A percentile compares a stretch with the other conserved stretches of the same genome.
These are phyloP conservation scores for Amaranthus hypochondriacus DNA, from an alignment of 148 eudicot species.

Conservation along the genomic window DNA sequence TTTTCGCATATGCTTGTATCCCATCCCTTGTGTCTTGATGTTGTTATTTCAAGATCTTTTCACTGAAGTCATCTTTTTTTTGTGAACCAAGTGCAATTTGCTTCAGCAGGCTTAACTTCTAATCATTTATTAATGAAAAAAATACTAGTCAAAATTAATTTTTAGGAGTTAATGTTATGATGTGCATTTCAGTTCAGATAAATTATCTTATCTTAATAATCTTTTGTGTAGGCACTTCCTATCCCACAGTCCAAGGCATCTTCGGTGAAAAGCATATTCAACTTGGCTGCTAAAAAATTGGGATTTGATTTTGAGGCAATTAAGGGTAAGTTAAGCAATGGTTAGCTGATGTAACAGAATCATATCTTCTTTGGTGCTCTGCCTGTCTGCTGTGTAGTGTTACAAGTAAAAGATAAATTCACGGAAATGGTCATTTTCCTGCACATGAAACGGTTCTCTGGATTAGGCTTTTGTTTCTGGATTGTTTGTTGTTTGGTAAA, in stretches of 20 bases:
- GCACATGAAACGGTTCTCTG: not conserved
- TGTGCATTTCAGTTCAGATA: slow-evolving; percentile 6
- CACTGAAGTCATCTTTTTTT: not conserved
- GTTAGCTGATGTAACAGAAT: not conserved
- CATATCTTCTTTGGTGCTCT: not conserved
- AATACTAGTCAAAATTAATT: not conserved
- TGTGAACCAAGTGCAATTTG: not conserved
- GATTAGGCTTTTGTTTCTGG: not conserved
- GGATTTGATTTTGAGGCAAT: slow-evolving; percentile 58
- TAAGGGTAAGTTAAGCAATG: slow-evolving; percentile 44
- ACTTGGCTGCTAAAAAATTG: slow-evolving; percentile 82
- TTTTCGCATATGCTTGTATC: not conserved
- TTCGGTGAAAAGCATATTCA: slow-evolving; percentile 59
- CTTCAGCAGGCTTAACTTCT: not conserved
- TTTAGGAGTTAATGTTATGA: not conserved
- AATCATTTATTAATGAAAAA: not conserved
- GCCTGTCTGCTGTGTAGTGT: not conserved
- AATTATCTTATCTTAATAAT: slow-evolving; percentile 4
- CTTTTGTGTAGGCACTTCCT: slow-evolving; percentile 70
- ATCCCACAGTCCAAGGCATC: slow-evolving; percentile 66
- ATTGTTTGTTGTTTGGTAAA: not conserved
- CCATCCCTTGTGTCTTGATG: not conserved
- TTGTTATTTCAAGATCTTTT: not conserved
- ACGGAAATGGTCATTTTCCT: not conserved
- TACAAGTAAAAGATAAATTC: not conserved